Evolutionary conservation across 371 early-diverging fungal species (phyloP).

Genomic region (Catenaria anguillulae): DNA sequence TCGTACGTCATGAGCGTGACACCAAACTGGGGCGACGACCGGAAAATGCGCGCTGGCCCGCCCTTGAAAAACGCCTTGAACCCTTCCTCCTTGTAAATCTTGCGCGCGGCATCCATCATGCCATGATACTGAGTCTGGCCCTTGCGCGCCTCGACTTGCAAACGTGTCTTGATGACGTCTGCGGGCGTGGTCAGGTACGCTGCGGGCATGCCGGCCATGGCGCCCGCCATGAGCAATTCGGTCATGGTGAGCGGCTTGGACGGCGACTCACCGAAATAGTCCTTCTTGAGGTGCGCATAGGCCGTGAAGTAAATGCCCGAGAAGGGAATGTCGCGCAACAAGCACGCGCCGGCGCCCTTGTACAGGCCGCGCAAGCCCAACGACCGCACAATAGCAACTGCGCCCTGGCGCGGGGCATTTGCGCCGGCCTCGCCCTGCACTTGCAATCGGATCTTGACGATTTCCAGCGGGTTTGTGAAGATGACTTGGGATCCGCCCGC

Average conservation of each 20-base stretch:
- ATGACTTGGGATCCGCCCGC: slow-evolving; percentile 91
- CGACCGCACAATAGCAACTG: slow-evolving; percentile 75
- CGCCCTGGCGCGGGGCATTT: slow-evolving; percentile 42
- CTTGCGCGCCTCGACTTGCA: slow-evolving; percentile 81
- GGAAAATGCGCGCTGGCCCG: slow-evolving; percentile 59
- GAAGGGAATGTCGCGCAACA: slow-evolving; percentile 92
- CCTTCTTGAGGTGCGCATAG: slow-evolving; percentile 82
- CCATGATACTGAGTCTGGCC: slow-evolving; percentile 82
- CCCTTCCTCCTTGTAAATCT: slow-evolving; percentile 84
- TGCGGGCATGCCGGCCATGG: slow-evolving; percentile 92
- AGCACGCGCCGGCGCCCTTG: slow-evolving; percentile 84
- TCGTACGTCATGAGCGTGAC: slow-evolving; percentile 88
- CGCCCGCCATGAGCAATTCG: slow-evolving; percentile 79
- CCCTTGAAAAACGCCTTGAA: slow-evolving; percentile 92
- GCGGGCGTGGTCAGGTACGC: slow-evolving; percentile 95
- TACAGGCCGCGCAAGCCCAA: slow-evolving; percentile 88
- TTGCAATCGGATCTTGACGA: slow-evolving; percentile 95
- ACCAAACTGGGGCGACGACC: slow-evolving; percentile 92
- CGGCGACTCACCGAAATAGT: slow-evolving; percentile 63
- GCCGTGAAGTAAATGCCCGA: slow-evolving; percentile 92
- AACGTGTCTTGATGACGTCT: slow-evolving; percentile 95
- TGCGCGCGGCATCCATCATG: slow-evolving; percentile 66
- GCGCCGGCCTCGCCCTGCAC: slow-evolving; percentile 48
- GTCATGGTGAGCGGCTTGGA: slow-evolving; percentile 49
- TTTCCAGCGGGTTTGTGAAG: slow-evolving; percentile 92